A percentile compares a stretch with the other conserved stretches of the same genome.
These are phyloP conservation scores for Leishmania lainsoni DNA, from an alignment of 208 protist species.

Conservation along the genomic window DNA sequence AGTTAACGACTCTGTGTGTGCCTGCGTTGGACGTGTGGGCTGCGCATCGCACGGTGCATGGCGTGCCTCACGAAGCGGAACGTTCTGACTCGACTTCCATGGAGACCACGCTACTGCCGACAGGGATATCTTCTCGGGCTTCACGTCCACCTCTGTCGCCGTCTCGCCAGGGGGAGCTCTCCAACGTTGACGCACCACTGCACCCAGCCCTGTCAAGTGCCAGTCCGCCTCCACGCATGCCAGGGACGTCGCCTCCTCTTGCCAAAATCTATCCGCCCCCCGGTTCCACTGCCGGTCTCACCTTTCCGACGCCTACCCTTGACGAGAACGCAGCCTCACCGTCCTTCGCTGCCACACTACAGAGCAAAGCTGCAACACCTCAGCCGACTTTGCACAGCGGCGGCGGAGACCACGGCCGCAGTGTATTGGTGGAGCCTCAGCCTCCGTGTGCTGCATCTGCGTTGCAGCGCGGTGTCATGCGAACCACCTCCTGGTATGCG, in stretches of 20 bases:
- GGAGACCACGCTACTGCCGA: neutral
- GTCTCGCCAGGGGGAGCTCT: neutral
- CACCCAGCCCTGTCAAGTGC: slow-evolving; percentile 5
- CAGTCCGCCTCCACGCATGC: slow-evolving; percentile 21
- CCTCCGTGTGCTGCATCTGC: neutral
- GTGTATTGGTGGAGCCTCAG: neutral
- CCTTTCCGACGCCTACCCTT: neutral
- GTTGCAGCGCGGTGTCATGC: slow-evolving; percentile 7
- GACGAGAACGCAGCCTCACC: neutral
- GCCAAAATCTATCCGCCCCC: neutral
- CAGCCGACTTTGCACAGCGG: neutral
- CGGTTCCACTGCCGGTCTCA: neutral
- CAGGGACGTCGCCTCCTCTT: neutral
- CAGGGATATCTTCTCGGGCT: neutral
- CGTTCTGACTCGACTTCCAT: neutral
- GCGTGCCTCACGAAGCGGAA: no score
- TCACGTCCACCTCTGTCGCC: neutral
- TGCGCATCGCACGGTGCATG: slow-evolving; percentile 1
- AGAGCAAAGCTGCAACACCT: neutral
- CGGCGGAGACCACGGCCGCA: neutral
- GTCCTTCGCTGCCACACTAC: neutral
- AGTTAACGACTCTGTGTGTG: neutral
- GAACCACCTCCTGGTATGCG: slow-evolving; percentile 16
- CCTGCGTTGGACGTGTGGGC: slow-evolving; percentile 20
- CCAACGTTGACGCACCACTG: neutral